Conservation (phyloP, 2,329 filamentous ascomycete genomes). For the Colletotrichum euphorbiae region DNA sequence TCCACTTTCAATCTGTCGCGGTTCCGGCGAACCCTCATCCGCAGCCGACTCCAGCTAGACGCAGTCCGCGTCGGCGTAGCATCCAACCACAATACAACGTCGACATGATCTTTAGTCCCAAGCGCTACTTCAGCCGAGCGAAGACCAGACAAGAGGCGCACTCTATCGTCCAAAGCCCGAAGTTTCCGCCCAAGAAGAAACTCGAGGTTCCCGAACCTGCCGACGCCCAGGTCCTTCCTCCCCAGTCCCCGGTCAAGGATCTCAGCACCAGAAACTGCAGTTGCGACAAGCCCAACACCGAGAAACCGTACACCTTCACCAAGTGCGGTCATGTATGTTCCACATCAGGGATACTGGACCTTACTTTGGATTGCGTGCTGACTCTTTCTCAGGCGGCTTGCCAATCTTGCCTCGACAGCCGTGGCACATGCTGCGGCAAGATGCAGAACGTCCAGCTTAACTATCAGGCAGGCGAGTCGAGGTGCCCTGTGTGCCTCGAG, state of each 20-base stretch:
- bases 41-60: not conserved
- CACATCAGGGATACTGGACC: too few relatives aligned
- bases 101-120: not conserved
- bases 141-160: not conserved
- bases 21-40: not conserved
- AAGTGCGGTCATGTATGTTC: constrained; percentile 7
- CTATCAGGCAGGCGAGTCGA: constrained; percentile 4
- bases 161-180: not conserved
- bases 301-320: constrained; percentile 5
- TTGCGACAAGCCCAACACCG: constrained; percentile 1
- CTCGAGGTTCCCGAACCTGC: not conserved
- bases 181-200: not conserved
- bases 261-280: not conserved
- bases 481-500: not conserved
- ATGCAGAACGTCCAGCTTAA: constrained; percentile 5
- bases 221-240: not conserved
- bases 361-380: not conserved
- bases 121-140: not conserved
- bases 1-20: too few relatives aligned
- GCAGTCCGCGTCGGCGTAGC: not conserved
- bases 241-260: not conserved
- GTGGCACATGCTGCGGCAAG: constrained; percentile 9
- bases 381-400: not conserved
- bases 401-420: not conserved
- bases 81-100: not conserved